Percentiles rank a stretch among this genome's conserved stretches.
phyloP scores from a whole-genome alignment of 2,329 filamentous ascomycete species.

The Fusarium nanum region DNA sequence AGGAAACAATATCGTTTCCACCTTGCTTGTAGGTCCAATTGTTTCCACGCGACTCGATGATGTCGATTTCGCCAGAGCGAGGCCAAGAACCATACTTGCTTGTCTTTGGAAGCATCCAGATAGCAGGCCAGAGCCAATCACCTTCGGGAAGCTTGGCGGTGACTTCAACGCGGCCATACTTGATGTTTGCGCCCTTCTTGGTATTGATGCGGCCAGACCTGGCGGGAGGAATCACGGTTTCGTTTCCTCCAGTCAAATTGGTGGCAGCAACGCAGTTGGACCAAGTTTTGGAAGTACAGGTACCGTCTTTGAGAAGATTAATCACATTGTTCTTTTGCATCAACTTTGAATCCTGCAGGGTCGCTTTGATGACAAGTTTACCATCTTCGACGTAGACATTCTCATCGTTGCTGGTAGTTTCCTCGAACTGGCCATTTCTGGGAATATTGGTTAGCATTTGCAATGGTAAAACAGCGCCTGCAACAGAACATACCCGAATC shows the following conservation, averaged over 20 bases:
- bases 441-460: constrained; percentile 2
- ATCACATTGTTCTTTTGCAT: constrained; percentile 75
- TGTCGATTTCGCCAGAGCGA: constrained; percentile 84
- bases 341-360: constrained; percentile 75
- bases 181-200: constrained; percentile 75
- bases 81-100: constrained; percentile 83
- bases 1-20: constrained; percentile 84
- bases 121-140: constrained; percentile 93
- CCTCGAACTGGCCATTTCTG: constrained; percentile 84
- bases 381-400: constrained; percentile 80
- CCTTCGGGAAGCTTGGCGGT: constrained; percentile 79
- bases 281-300: constrained; percentile 70
- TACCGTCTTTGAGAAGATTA: constrained; percentile 73
- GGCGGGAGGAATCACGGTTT: constrained; percentile 80
- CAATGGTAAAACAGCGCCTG: too few species aligned
- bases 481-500: constrained; percentile 72
- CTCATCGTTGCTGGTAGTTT: constrained; percentile 76
- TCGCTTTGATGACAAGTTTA: constrained; percentile 79
- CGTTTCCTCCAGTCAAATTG: constrained; percentile 76
- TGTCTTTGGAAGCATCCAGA: constrained; percentile 85
- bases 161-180: constrained; percentile 85
- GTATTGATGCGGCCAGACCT: constrained; percentile 84
- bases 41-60: constrained; percentile 84
- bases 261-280: constrained; percentile 75
- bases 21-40: constrained; percentile 80